Evolutionary conservation across 2,329 filamentous ascomycete genomes (phyloP), one percentile per base, ranked within the genome.

Genomic region (Colletotrichum filicis): DNA sequence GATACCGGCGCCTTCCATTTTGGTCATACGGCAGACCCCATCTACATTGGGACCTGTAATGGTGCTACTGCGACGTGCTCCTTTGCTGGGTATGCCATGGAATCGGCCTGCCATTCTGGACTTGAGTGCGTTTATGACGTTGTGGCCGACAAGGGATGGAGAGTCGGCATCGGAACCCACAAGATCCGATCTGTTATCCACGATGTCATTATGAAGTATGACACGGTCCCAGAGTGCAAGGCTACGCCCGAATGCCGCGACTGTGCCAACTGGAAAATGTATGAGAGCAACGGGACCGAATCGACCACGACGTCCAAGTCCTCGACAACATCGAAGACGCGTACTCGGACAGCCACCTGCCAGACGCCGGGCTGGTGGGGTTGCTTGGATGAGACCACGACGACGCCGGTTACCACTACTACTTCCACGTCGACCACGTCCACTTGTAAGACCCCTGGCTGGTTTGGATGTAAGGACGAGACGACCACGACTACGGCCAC

Each of bases 281-380:
- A 94, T 79, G 93, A 95, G 82, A 97, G 95, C 81, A 98, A 98
- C 80, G 93, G 93, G 35, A 97, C 94, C 1, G 93, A 95, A 75
- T 89, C 87, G 1, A 95, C 92, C 0, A 93, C 92, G 0, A 91
- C 91, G 0, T 87, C 90, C 2, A 86, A 85, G 3, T 86, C 87
- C 1, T 86, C 85, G 4, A 87, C 88, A 0, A 89, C 88, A 1
- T 87, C 89, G 1, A 87, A 87, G 2, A 91, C 90, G 3, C 88
- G 89, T 56, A 93, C 91, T 3, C 88, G 95, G 57, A 98, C 95
- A 0, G 91, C 92, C 67, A 98, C 95, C 0, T 98, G 95, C 83
- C 89, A 97, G 82, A 98, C 95, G 1, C 95, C 95, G 32, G 95
- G 95, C 5, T 98, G 95, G 95, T 97, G 93, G 92, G 94, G 94